Conservation (phyloP, 129 eudicot species). For the Centaurea solstitialis region DNA sequence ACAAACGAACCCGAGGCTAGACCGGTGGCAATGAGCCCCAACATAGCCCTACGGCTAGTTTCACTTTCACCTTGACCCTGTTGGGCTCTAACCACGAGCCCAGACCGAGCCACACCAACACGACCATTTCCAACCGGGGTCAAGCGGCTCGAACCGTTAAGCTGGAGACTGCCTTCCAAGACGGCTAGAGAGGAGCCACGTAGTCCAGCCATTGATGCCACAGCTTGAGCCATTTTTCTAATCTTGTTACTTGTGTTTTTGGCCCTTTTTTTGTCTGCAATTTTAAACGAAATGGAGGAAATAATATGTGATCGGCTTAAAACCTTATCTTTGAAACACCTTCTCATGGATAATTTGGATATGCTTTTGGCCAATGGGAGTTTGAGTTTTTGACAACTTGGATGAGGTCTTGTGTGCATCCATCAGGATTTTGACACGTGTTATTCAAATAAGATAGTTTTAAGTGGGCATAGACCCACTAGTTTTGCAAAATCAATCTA, state of each 20-base stretch:
- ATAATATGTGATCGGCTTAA: conserved; percentile 49
- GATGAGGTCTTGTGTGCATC: conserved; percentile 41
- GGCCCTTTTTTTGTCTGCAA: background rate
- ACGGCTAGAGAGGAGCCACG: conserved; percentile 76
- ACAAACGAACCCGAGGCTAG: conserved; percentile 74
- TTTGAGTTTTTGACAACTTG: conserved; percentile 38
- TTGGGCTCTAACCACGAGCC: conserved; percentile 74
- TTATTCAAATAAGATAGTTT: background rate
- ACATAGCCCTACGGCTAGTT: conserved; percentile 81
- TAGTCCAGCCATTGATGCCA: conserved; percentile 85
- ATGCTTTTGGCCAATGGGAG: conserved; percentile 56
- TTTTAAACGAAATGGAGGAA: conserved; percentile 34
- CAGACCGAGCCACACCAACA: conserved; percentile 36
- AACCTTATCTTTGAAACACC: conserved; percentile 60
- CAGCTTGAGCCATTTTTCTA: conserved; percentile 35
- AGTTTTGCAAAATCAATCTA: background rate
- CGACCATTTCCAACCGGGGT: conserved; percentile 40
- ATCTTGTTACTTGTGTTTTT: conserved; percentile 5
- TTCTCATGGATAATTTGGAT: conserved; percentile 56
- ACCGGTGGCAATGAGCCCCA: conserved; percentile 93
- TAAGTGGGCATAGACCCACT: background rate
- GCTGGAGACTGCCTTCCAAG: conserved; percentile 69
- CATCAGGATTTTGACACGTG: conserved; percentile 42
- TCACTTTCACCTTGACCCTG: conserved; percentile 63
- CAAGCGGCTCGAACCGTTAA: conserved; percentile 55